Evolutionary conservation across 2,329 filamentous ascomycete species (phyloP), one percentile per base, ranked within the genome.

Genomic region (Arthroderma sp.): DNA sequence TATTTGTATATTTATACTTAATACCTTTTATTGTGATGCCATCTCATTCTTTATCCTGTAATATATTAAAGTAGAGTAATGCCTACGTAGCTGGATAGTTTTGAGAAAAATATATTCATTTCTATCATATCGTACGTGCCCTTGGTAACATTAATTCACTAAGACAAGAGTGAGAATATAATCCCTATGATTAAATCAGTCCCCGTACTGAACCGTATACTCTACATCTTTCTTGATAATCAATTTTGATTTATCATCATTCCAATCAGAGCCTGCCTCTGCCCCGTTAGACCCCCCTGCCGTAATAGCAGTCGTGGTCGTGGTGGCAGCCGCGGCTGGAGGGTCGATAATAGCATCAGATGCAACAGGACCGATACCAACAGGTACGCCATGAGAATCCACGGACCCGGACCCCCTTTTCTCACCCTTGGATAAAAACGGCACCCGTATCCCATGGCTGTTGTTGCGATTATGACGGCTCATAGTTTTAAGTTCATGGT

Each of bases 191-290:
- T 15, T 33, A 5, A 3, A 17, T 51, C 44, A 51, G 28, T 54
- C 37, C 15, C 51, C 39, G 31, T 59, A 59, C 38, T 59, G 57
- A 28, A 58, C 55, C 19, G 47, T 51, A 33, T 60, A 60, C 17
- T 53, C 51, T 39, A 58, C 37, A 44, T 60, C 51, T 21, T 58
- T 60, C 37, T 58, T 57, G 38, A 60, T 60, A 21, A 60, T 56
- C 51, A 60, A 58, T 35, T 56, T 60, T 4, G 58, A 41, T 25
- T 56, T 55, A 31, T 55, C 52, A 41, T 47, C 44, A 19, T 56
- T 57, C 39, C 55, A 51, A 33, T 51, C 44, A 0, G 39, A 15
- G 25, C 25, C 21, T 21, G 15, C 23, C n/a, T 54, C 37, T 7
- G 11, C 23, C 37, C 51, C 19, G 19, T 23, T 21, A 17, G 7